Conservation (phyloP, 345 rosid genomes). For the Citrus medica region DNA sequence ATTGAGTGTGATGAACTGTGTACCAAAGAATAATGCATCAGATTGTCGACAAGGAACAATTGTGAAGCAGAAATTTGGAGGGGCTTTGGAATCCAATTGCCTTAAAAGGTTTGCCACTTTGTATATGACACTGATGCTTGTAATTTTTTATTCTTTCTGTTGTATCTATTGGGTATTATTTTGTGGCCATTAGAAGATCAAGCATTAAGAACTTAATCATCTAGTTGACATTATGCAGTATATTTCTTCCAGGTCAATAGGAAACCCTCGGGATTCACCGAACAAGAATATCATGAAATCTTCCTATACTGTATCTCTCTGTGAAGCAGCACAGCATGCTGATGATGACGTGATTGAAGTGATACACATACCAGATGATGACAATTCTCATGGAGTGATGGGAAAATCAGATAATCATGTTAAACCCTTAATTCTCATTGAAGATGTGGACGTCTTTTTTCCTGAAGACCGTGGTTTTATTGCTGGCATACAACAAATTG, state of each 20-base stretch:
- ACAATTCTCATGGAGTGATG: constrained; percentile 16
- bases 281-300: constrained; percentile 21
- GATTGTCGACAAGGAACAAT: constrained; percentile 78
- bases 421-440: constrained; percentile 80
- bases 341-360: constrained; percentile 40
- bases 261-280: constrained; percentile 35
- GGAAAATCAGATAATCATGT: constrained; percentile 31
- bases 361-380: constrained; percentile 33
- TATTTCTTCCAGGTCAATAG: constrained; percentile 59
- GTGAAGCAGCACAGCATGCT: constrained; percentile 19
- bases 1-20: constrained; percentile 15
- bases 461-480: constrained; percentile 92
- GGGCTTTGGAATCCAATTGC: constrained; percentile 70
- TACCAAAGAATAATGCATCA: constrained; percentile 73
- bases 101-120: constrained; percentile 54
- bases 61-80: constrained; percentile 83
- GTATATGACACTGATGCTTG: constrained; percentile 8
- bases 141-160: neutral
- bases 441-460: constrained; percentile 85
- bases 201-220: constrained; percentile 8
- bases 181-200: neutral
- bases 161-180: constrained; percentile 12
- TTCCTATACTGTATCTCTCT: constrained; percentile 19
- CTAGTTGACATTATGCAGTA: constrained; percentile 10
- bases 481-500: constrained; percentile 81